phyloP scores from a whole-genome alignment of 1,284 basidiomycete species.

The Puccinia horiana region DNA sequence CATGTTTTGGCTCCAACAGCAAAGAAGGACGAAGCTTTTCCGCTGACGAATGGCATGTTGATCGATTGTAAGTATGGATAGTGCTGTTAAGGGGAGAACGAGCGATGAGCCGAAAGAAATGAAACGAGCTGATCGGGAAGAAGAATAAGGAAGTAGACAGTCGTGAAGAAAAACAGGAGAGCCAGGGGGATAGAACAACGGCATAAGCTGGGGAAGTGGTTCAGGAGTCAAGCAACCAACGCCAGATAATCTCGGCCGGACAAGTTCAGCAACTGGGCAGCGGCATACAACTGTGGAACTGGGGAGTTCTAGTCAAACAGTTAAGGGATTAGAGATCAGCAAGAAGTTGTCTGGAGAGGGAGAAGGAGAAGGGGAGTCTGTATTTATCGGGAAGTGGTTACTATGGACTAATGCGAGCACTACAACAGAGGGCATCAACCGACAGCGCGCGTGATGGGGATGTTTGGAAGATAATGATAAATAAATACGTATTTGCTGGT shows the following conservation, averaged over 20 bases:
- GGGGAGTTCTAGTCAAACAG: background rate
- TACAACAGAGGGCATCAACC: background rate
- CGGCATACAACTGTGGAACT: background rate
- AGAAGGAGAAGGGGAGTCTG: no score
- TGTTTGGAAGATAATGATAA: background rate
- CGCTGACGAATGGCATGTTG: constrained; percentile 41
- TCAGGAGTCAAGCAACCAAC: background rate
- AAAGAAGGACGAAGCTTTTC: constrained; percentile 33
- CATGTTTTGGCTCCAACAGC: constrained; percentile 43
- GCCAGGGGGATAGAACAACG: background rate
- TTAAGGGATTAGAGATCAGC: background rate
- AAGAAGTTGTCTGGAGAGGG: no score
- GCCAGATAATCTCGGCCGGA: background rate
- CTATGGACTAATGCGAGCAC: background rate
- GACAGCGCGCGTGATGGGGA: constrained; percentile 4
- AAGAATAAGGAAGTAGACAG: constrained; percentile 50
- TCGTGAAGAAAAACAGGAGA: constrained; percentile 7
- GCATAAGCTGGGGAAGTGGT: constrained; percentile 19
- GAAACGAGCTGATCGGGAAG: background rate
- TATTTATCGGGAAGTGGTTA: background rate
- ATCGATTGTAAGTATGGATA: background rate
- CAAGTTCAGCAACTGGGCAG: background rate
- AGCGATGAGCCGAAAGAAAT: background rate
- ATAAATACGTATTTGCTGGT: background rate
- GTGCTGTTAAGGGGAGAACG: background rate